Conservation (phyloP, 306 rosid species). For the Gastrolobium bilobum region DNA sequence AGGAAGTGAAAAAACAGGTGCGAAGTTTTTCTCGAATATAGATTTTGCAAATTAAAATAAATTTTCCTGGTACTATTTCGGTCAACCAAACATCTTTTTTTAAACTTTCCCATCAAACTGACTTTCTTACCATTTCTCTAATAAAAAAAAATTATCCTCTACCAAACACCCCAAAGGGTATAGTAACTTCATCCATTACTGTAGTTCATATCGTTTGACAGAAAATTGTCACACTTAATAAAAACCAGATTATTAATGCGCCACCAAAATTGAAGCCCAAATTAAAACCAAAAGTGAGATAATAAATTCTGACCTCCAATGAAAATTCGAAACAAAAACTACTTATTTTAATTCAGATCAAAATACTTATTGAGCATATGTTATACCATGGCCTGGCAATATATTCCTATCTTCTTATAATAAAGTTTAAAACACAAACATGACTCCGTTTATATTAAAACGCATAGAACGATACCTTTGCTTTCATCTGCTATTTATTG, state of each 20-base stretch:
- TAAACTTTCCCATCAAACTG: no score
- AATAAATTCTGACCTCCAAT: neutral
- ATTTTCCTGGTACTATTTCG: no score
- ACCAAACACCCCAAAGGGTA: no score
- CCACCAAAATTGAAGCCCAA: constrained; percentile 30
- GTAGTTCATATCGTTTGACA: neutral
- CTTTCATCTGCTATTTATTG: constrained; percentile 68
- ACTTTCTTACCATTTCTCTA: no score
- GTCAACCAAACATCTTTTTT: no score
- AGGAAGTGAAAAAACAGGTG: no score
- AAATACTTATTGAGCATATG: neutral
- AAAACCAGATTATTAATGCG: constrained; percentile 2
- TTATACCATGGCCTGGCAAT: neutral
- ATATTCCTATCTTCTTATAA: neutral
- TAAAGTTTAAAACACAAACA: constrained; percentile 22
- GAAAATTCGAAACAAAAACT: neutral
- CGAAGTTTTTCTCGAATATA: no score
- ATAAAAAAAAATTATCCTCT: no score
- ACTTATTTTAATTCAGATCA: neutral
- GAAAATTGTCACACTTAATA: neutral
- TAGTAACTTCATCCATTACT: constrained; percentile 13
- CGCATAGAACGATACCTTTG: constrained; percentile 63
- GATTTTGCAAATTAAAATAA: no score
- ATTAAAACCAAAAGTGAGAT: constrained; percentile 33
- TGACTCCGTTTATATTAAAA: neutral